Base-by-base conservation (phyloP, 352 stramenopile genomes). In the Globisporangium megalacanthum region DNA sequence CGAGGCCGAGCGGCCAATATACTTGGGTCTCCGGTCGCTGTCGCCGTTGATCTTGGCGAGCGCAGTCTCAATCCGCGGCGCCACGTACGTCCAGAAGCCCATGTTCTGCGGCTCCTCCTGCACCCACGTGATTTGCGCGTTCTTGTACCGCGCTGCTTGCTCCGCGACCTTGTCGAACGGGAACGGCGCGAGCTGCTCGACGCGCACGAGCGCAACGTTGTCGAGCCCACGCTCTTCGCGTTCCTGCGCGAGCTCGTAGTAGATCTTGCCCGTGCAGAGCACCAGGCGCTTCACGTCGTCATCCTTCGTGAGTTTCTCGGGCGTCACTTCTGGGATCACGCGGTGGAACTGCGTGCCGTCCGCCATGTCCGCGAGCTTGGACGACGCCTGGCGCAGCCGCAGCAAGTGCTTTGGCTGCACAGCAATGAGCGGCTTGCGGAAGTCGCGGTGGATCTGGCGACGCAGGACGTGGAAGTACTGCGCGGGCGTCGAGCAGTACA, bases 91-190 rank as follows among this genome's bases (percentile, higher is more conserved):
- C 74, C 96, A 99, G 29, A 91, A 83, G 19, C 97, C 97, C 96
- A 99, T 99, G 69, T 99, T 99, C 72, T 98, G 98, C 20, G 89
- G 95, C 64, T 98, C 97, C 70, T 99, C 97, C 70, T 99, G 97
- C 14, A 94, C 85, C 92, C 94, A 99, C 25, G 99, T 77, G 35
- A 99, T 74, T 59, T 97, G 70, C 13, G 97, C 97, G 60, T 99
- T 99, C 9, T 82, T 70, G 69, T 99, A 99, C 48, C 80, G 76
- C 29, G 74, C 70, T 14, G 89, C 82, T 56, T 83, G 90, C n/a
- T 89, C 68, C 13, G 96, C 97, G 44, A 99, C 84, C 41, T 96
- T 82, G 55, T 98, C 77, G 75, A 99, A 99, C 46, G 97, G 94
- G 73, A 99, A 99, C 31, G 97, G 97, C 39, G 96, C 94, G 60